These are phyloP conservation scores for Ustilago sp. DNA, from an alignment of 1,284 basidiomycete species.

Conservation along the genomic window DNA sequence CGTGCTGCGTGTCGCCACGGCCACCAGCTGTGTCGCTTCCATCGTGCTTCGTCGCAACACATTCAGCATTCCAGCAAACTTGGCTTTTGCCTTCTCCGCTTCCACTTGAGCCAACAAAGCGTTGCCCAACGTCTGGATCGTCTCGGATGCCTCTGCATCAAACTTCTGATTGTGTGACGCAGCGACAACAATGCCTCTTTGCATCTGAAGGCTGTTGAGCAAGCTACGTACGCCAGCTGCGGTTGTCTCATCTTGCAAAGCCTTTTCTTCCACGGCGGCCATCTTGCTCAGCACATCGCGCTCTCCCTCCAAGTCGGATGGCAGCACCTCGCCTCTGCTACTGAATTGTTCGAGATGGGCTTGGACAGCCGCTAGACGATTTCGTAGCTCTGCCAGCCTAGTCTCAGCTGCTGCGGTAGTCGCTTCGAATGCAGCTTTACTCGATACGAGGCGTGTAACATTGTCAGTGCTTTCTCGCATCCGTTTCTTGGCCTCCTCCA, in stretches of 20 bases:
- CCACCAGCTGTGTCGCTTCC: constrained; percentile 78
- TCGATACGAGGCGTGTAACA: constrained; percentile 68
- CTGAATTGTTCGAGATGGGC: constrained; percentile 41
- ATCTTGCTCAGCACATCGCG: constrained; percentile 78
- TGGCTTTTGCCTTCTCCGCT: constrained; percentile 77
- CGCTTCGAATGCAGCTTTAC: constrained; percentile 77
- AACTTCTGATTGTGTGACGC: constrained; percentile 82
- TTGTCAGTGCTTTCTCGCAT: constrained; percentile 76
- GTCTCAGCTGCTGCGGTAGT: constrained; percentile 81
- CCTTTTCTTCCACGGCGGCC: constrained; percentile 79
- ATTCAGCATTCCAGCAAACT: constrained; percentile 77
- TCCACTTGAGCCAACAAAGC: constrained; percentile 80
- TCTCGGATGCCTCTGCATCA: constrained; percentile 79
- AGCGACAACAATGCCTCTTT: constrained; percentile 83
- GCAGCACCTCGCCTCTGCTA: constrained; percentile 31
- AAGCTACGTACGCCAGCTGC: constrained; percentile 77
- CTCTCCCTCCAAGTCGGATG: constrained; percentile 77
- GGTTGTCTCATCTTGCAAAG: constrained; percentile 76
- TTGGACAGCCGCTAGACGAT: constrained; percentile 78
- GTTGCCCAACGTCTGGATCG: constrained; percentile 79
- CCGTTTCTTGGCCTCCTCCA: constrained; percentile 76
- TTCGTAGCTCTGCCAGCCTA: constrained; percentile 77
- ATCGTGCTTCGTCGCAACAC: constrained; percentile 78
- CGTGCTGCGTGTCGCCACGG: constrained; percentile 83
- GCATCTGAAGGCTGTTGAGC: constrained; percentile 81